Percentiles rank a stretch among this genome's conserved stretches.
phyloP scores from a whole-genome alignment of 768 basidiomycete species.

The Galerina sulciceps region DNA sequence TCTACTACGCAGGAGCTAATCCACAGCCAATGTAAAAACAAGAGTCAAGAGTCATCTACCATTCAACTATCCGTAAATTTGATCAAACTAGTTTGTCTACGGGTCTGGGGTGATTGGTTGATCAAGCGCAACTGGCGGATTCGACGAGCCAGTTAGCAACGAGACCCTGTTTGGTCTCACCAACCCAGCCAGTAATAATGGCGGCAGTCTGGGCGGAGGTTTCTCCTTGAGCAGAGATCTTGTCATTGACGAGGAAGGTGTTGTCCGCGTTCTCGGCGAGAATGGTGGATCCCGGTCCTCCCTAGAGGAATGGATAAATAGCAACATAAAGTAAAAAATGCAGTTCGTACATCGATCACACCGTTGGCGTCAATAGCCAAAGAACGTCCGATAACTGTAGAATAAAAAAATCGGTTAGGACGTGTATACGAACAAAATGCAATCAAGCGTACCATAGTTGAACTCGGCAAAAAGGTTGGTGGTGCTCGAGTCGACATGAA shows the following conservation, averaged over 20 bases:
- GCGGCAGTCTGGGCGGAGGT: constrained; percentile 9
- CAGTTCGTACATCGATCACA: not conserved
- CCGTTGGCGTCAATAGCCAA: not conserved
- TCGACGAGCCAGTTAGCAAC: constrained; percentile 7
- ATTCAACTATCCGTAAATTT: too few relatives aligned
- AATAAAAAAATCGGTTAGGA: not conserved
- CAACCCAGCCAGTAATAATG: constrained; percentile 8
- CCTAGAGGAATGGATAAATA: not conserved
- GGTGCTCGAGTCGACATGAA: constrained; percentile 1
- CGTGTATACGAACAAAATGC: too few relatives aligned
- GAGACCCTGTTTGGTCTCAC: not conserved
- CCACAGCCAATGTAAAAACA: too few relatives aligned
- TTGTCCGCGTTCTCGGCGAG: constrained; percentile 2
- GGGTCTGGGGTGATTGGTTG: too few relatives aligned
- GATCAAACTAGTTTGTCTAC: too few relatives aligned
- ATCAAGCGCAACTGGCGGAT: constrained; percentile 2
- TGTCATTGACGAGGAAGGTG: constrained; percentile 6
- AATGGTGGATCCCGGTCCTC: too few relatives aligned
- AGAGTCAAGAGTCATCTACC: too few relatives aligned
- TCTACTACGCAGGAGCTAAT: too few relatives aligned
- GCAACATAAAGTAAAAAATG: not conserved
- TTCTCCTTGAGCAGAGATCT: not conserved
- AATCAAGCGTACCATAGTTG: not conserved
- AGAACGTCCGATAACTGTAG: not conserved
- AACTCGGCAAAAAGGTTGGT: constrained; percentile 5